Base-by-base conservation (phyloP, 495 filamentous ascomycete species). In the Penicillium ochrochloron region DNA sequence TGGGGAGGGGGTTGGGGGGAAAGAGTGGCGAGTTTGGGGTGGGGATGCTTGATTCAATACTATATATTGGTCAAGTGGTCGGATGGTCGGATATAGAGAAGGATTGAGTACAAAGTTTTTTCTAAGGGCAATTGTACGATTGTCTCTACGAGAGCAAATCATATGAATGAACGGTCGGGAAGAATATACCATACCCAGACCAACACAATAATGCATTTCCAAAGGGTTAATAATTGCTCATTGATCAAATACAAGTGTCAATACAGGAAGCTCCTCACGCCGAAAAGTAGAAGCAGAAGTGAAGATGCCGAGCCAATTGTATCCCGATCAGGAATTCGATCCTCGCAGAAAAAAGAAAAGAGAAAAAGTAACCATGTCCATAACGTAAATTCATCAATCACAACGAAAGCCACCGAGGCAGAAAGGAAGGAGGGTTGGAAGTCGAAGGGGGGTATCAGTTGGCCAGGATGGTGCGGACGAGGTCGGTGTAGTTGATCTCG, bases 401-500 rank as follows among this genome's bases (percentile, higher is more conserved):
- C 53, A 56, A 34, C 5, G 29, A 23, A 23, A 33, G 37, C 44
- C 44, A 48, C 44, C 21, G 9, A 48, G 44, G 44, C 44, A 14
- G 21, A 23, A 23, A 48, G 12, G 25, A 25, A 48, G 10, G 10
- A 25, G 21, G 19, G 19, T 21, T 21, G 1, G 5, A 19, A 33
- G 25, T 12, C 1, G n/a, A 3, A 7, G 66, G 66, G 75, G 71
- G 70, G 71, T 75, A 61, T 54, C 85, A 97, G 80, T 97, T 97
- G 75, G 92, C 93, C 66, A 97, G 89, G 77, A 97, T 96, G 41
- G 91, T 96, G 70, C 93, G 91, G 67, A 97, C 94, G 60, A 97
- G 89, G 62, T 97, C 92, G 51, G 89, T 93, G 77, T 99, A 99
- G 80, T 98, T 97, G 78, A 98, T 90, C 84, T 97, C 92, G 63